phyloP scores from a whole-genome alignment of 2,329 filamentous ascomycete genomes.

The Pseudodiploospora longispora region DNA sequence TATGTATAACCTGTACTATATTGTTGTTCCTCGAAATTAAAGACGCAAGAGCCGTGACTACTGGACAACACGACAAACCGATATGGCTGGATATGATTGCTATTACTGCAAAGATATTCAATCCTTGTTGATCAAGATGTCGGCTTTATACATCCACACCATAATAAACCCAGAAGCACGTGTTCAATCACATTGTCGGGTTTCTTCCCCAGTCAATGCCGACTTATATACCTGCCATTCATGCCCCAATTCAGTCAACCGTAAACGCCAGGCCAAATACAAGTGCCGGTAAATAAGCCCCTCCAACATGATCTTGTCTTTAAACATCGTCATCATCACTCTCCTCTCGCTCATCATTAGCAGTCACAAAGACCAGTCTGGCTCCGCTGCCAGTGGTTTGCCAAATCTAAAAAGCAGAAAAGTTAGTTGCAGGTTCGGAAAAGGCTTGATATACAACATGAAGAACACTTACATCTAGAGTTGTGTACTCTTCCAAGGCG shows the following conservation, averaged over 20 bases:
- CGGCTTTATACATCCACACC: no score
- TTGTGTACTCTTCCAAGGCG: constrained; percentile 82
- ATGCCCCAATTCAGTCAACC: no score
- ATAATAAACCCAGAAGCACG: no score
- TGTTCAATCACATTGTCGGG: no score
- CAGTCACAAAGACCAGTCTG: constrained; percentile 62
- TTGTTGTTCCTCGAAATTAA: neutral
- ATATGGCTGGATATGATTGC: neutral
- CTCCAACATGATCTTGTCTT: no score
- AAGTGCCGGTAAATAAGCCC: constrained; percentile 4
- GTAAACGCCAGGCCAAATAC: constrained; percentile 22
- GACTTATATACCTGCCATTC: no score
- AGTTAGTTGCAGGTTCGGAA: neutral
- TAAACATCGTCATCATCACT: constrained; percentile 18
- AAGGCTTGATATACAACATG: neutral
- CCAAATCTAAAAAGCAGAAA: constrained; percentile 52
- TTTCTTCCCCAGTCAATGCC: no score
- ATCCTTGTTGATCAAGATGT: no score
- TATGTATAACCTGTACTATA: constrained; percentile 19
- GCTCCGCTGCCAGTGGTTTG: constrained; percentile 66
- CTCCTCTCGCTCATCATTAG: constrained; percentile 41
- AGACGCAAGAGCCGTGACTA: neutral
- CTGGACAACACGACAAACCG: neutral
- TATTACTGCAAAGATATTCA: no score
- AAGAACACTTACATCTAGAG: constrained; percentile 70